A percentile compares a stretch with the other conserved stretches of the same genome.
Conservation (phyloP, 2,329 filamentous ascomycete species). For the Trichocomaceae sp. region DNA sequence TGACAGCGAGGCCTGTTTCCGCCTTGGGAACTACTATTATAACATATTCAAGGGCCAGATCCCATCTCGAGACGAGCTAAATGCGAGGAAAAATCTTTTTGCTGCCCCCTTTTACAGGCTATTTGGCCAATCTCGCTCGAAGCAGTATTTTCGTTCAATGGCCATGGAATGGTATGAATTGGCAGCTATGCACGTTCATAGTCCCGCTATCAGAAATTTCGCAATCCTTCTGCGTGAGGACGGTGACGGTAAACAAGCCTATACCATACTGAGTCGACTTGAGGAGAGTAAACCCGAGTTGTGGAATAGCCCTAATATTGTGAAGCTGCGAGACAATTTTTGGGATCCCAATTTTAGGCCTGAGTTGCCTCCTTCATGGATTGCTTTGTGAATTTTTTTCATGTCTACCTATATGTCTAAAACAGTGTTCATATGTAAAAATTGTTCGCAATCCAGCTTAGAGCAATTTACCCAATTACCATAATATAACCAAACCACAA, state of each 20-base stretch:
- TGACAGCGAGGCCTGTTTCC: conserved; percentile 24
- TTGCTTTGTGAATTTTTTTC: conserved; percentile 4
- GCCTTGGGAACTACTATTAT: conserved; percentile 33
- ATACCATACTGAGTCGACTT: not conserved
- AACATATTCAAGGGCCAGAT: conserved; percentile 23
- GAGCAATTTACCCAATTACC: not conserved
- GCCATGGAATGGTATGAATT: conserved; percentile 32
- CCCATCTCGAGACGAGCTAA: conserved; percentile 19
- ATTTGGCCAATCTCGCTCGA: conserved; percentile 17
- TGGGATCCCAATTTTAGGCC: conserved; percentile 4
- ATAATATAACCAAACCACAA: not conserved
- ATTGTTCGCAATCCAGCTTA: not conserved
- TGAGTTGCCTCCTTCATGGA: conserved; percentile 4
- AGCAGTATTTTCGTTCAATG: conserved; percentile 21
- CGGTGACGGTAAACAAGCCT: conserved; percentile 15
- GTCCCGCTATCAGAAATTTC: conserved; percentile 22
- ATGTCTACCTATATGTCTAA: not conserved
- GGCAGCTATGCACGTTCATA: conserved; percentile 18
- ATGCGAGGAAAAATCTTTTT: conserved; percentile 1
- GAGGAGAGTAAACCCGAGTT: conserved; percentile 9
- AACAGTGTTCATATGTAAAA: not conserved
- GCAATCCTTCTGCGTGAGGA: conserved; percentile 26
- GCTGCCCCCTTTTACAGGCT: conserved; percentile 7
- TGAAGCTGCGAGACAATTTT: conserved; percentile 5
- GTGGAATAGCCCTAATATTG: conserved; percentile 7